Conservation (phyloP, 2,329 filamentous ascomycete genomes). For the Neofusicoccum umdonicola region DNA sequence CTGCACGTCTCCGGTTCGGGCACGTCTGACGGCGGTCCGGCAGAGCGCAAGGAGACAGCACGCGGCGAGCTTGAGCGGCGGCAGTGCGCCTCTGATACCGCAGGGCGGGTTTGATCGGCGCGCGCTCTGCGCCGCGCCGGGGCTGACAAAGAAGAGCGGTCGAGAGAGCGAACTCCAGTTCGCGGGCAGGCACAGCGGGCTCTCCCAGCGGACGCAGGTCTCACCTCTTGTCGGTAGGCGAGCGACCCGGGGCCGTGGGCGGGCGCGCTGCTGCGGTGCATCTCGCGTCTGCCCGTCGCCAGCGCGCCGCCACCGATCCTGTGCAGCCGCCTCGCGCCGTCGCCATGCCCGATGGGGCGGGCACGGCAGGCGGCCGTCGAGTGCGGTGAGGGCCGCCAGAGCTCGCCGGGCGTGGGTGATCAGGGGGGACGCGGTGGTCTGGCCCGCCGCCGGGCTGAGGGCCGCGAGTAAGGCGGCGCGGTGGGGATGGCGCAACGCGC, state of each 20-base stretch:
- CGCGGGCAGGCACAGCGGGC: slow-evolving; percentile 1
- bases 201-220: slow-evolving; percentile 15
- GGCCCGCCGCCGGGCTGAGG: slow-evolving; percentile 1
- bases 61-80: not conserved
- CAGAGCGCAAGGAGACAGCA: not conserved
- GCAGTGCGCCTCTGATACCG: not conserved
- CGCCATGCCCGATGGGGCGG: slow-evolving; percentile 15
- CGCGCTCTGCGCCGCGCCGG: not conserved
- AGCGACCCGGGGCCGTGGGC: slow-evolving; percentile 17
- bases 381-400: slow-evolving; percentile 5
- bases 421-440: slow-evolving; percentile 8
- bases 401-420: not conserved
- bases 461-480: not conserved
- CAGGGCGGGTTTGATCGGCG: slow-evolving; percentile 9
- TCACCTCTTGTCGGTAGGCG: slow-evolving; percentile 18
- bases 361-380: slow-evolving; percentile 16
- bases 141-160: slow-evolving; percentile 17
- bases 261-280: slow-evolving; percentile 15
- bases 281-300: slow-evolving; percentile 15
- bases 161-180: not conserved
- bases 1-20: slow-evolving; percentile 1
- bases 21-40: not conserved
- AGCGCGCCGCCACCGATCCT: slow-evolving; percentile 14
- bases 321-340: slow-evolving; percentile 14
- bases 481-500: slow-evolving; percentile 13